A percentile compares a stretch with the other conserved stretches of the same genome.
Conservation (phyloP, 2,329 filamentous ascomycete species). For the Gnomoniopsis smithogilvyi region DNA sequence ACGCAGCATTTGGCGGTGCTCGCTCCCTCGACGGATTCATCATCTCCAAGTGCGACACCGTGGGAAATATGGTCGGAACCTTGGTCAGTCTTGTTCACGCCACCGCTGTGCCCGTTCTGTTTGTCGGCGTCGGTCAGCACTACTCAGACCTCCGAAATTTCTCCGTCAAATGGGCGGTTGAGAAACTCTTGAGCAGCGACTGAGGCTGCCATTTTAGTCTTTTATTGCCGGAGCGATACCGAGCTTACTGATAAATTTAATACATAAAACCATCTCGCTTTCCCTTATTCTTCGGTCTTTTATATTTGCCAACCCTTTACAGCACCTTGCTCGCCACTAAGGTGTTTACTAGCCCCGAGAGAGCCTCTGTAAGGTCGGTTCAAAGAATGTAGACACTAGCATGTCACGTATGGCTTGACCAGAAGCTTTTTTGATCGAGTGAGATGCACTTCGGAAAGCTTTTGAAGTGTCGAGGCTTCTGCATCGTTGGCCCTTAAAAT, state of each 20-base stretch:
- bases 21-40: conserved; percentile 92
- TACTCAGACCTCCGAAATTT: conserved; percentile 67
- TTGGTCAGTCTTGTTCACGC: conserved; percentile 97
- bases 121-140: conserved; percentile 73
- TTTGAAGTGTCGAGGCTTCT: too few species aligned
- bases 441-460: too few species aligned
- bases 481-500: too few species aligned
- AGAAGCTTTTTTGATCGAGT: too few species aligned
- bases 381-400: too few species aligned
- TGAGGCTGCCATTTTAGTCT: conserved; percentile 25
- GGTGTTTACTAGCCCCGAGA: too few species aligned
- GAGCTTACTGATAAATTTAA: neutral
- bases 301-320: neutral
- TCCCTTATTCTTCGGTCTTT: neutral
- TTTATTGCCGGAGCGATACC: neutral
- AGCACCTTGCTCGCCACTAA: too few species aligned
- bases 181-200: conserved; percentile 57
- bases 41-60: conserved; percentile 97
- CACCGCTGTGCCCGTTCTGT: conserved; percentile 92
- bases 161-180: conserved; percentile 67
- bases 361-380: too few species aligned
- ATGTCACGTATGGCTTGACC: too few species aligned
- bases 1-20: conserved; percentile 79
- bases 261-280: neutral
- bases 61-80: conserved; percentile 97